Base-by-base conservation (phyloP, 805 yeast genomes). In the Hanseniaspora singularis region DNA sequence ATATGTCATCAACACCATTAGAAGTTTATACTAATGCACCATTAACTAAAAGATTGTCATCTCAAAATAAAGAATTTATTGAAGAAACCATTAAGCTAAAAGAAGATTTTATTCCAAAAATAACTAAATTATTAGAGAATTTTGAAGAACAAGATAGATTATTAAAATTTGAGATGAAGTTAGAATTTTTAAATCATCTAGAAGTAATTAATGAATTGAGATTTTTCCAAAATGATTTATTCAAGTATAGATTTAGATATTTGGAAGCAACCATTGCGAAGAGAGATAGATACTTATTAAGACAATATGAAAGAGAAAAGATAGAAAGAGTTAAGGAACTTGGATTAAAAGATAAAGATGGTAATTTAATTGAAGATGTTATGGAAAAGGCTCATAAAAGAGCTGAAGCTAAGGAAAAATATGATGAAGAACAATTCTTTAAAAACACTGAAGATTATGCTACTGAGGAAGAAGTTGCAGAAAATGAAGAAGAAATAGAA, bases 11-110 rank as follows among this genome's bases (percentile, higher is more conserved):
- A 50, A 74, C 32, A 10, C 24, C 38, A 3, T 4, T 71, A 28
- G 67, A 69, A 46, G 78, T 74, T 53, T 71, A 70, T 50, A 62
- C 64, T 30, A 68, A 72, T 51, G 57, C 76, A 38, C 68, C 67
- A 45, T 37, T 40, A 18, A 40, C 40, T 58, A 22, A 46, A 42
- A 28, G 41, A 31, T 23, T 44, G 27, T 3, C 20, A 4, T 1
- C 20, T 2, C 48, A 44, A 19, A 44, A 44, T 22, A 6, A 15
- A 18, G 31, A 40, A 1, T 44, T 30, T 15, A 7, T 18, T 19
- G 14, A 23, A 5, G 22, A 37, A n/a, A 12, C 31, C 15, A 37
- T 4, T 2, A 33, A 37, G 16, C 15, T 44, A 3, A 37, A 23
- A 2, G 36, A 30, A 14, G 28, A 5, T 2, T 31, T 37, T 15